phyloP scores from a whole-genome alignment of 371 early-diverging fungal species.

The Circinella umbellata region DNA sequence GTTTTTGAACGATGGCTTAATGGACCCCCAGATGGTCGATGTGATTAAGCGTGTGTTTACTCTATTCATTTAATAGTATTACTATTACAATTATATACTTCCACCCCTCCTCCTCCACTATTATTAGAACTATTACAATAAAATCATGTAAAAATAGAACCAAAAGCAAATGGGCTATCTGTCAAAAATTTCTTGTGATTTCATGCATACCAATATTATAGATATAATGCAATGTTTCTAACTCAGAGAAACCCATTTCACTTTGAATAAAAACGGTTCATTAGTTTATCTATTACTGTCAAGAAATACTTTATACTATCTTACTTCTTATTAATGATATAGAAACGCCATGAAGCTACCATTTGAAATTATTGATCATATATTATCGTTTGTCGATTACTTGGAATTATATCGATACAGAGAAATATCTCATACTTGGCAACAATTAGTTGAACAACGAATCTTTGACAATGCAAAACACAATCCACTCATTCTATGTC shows the following conservation, averaged over 20 bases:
- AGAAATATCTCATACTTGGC: constrained; percentile 1
- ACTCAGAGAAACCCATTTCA: neutral
- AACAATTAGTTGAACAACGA: constrained; percentile 3
- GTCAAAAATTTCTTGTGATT: neutral
- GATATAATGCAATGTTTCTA: neutral
- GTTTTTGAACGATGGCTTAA: constrained; percentile 94
- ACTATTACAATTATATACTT: no score
- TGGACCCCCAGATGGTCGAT: constrained; percentile 80
- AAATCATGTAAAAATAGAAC: no score
- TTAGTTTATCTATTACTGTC: no score
- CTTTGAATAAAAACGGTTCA: no score
- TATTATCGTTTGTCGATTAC: constrained; percentile 7
- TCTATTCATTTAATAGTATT: no score
- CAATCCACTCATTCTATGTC: neutral
- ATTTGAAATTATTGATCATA: constrained; percentile 7
- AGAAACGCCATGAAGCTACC: neutral
- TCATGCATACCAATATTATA: neutral
- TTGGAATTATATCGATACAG: constrained; percentile 10
- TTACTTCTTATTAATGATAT: no score
- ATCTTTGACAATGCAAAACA: neutral
- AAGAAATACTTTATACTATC: no score
- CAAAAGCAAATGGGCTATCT: neutral
- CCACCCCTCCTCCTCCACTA: no score
- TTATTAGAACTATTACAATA: no score
- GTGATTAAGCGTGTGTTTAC: constrained; percentile 24